phyloP scores from a whole-genome alignment of 306 rosid genomes.

The Mucuna pruriens region DNA sequence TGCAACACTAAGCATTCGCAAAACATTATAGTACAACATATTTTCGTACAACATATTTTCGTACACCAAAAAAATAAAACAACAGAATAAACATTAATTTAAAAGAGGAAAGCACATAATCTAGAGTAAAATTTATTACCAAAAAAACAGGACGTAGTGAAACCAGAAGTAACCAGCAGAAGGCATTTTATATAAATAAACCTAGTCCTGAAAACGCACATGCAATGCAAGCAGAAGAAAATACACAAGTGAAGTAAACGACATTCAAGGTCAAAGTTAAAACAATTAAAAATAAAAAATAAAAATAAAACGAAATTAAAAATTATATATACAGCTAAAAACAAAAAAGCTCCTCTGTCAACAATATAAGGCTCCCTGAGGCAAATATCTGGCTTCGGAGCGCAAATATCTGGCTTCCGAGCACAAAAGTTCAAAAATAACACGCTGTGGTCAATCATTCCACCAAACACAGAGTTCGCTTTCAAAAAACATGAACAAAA shows the following conservation, averaged over 20 bases:
- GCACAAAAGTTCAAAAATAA: too few relatives aligned
- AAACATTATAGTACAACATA: too few relatives aligned
- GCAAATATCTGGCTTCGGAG: too few relatives aligned
- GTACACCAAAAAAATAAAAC: too few relatives aligned
- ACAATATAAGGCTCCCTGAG: too few relatives aligned
- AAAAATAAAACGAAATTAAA: neutral
- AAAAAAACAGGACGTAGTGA: neutral
- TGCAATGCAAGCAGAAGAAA: conserved; percentile 11
- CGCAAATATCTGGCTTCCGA: too few relatives aligned
- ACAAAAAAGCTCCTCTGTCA: neutral
- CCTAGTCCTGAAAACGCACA: neutral
- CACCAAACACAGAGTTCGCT: too few relatives aligned
- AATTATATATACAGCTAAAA: neutral
- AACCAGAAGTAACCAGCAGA: neutral
- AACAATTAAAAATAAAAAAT: neutral
- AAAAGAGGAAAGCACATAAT: neutral
- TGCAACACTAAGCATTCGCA: neutral
- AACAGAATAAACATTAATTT: neutral
- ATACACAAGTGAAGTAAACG: neutral
- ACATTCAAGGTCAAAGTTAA: neutral
- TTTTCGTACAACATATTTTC: neutral
- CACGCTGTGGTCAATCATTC: too few relatives aligned
- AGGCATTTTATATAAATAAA: neutral
- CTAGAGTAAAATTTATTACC: neutral
- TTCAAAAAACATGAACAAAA: neutral